These are phyloP conservation scores for Cryomyces minteri DNA, from an alignment of 495 filamentous ascomycete genomes.

Conservation along the genomic window DNA sequence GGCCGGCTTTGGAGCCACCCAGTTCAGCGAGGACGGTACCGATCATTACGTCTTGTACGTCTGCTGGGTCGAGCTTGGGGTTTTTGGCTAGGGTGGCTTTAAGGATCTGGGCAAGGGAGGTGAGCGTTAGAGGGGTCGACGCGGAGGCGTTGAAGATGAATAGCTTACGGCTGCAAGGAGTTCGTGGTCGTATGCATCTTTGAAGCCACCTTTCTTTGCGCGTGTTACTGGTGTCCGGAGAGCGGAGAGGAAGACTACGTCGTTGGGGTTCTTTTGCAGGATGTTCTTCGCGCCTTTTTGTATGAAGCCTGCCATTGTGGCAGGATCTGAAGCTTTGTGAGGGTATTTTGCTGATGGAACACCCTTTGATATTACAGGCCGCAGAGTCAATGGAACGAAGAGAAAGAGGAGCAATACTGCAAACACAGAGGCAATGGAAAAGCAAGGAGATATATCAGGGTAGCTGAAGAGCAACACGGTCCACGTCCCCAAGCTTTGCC, in stretches of 20 bases:
- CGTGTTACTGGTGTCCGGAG: constrained; percentile 23
- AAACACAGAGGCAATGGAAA: too few relatives aligned
- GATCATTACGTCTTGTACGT: constrained; percentile 65
- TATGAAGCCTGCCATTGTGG: constrained; percentile 33
- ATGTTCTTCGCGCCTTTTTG: constrained; percentile 54
- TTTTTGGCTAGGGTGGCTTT: constrained; percentile 59
- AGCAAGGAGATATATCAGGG: too few relatives aligned
- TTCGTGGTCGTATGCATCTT: constrained; percentile 81
- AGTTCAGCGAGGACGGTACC: constrained; percentile 83
- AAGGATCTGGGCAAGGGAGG: constrained; percentile 29
- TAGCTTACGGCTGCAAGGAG: constrained; percentile 46
- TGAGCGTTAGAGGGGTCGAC: neutral
- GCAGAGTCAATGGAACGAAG: too few relatives aligned
- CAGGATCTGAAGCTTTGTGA: too few relatives aligned
- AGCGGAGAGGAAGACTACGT: constrained; percentile 52
- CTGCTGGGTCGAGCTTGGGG: constrained; percentile 51
- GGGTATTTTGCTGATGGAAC: too few relatives aligned
- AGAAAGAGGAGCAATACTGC: too few relatives aligned
- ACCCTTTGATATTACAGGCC: too few relatives aligned
- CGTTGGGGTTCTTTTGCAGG: constrained; percentile 59
- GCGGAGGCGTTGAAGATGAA: neutral
- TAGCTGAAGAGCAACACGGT: too few relatives aligned
- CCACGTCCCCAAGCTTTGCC: too few relatives aligned
- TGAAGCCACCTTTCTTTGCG: constrained; percentile 45
- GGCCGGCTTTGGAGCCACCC: constrained; percentile 75